Conservation (phyloP, 73 alveolate species). For the Uronychia setigera region DNA sequence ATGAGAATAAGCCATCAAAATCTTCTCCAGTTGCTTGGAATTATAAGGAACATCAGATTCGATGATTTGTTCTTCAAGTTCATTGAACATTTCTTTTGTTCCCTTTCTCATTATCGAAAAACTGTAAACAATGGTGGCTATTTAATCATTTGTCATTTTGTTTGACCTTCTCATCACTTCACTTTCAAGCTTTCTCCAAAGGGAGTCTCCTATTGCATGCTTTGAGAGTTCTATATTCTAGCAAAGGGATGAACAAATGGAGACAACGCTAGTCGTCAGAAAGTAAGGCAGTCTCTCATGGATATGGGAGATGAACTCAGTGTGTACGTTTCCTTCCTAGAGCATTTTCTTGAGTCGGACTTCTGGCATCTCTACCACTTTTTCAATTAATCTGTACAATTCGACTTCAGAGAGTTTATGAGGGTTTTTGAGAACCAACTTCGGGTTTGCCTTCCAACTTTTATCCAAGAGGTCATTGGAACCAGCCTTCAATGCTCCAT, state of each 20-base stretch:
- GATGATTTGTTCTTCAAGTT: conserved; percentile 42
- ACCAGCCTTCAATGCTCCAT: no score
- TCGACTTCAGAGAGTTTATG: conserved; percentile 64
- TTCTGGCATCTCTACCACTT: conserved; percentile 63
- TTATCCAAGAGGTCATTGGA: conserved; percentile 35
- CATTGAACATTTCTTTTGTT: conserved; percentile 30
- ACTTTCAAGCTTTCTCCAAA: conserved; percentile 49
- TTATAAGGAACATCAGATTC: conserved; percentile 50
- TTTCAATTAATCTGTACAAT: conserved; percentile 33
- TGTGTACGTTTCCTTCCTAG: conserved; percentile 25
- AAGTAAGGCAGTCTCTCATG: conserved; percentile 43
- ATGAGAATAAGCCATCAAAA: conserved; percentile 34
- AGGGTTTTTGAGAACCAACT: conserved; percentile 47
- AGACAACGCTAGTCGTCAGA: conserved; percentile 51
- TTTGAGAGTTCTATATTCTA: conserved; percentile 31
- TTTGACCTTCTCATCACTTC: conserved; percentile 48
- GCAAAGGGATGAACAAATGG: conserved; percentile 26
- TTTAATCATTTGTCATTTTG: conserved; percentile 48
- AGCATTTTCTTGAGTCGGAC: conserved; percentile 49
- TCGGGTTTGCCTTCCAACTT: conserved; percentile 52
- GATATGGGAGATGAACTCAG: conserved; percentile 32
- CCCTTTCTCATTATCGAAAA: conserved; percentile 59
- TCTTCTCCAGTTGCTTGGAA: conserved; percentile 35
- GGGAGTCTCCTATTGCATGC: conserved; percentile 30
- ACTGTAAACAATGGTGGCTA: conserved; percentile 39